Evolutionary conservation across 2,329 filamentous ascomycete genomes (phyloP).

Genomic region (Colletotrichum magnum): DNA sequence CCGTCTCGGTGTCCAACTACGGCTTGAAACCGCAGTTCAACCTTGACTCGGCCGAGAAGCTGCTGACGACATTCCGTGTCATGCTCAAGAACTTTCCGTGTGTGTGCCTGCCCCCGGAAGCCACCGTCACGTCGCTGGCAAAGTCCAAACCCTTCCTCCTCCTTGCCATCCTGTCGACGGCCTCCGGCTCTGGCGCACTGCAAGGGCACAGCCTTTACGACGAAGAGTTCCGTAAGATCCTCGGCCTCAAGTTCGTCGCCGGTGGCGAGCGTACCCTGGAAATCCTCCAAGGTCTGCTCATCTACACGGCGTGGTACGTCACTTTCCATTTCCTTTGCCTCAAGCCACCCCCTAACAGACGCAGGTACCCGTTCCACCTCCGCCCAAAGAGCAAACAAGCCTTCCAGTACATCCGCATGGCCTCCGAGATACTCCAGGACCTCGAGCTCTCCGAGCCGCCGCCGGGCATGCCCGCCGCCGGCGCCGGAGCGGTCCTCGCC

Average conservation of each 20-base stretch:
- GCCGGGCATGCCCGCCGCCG: constrained; percentile 40
- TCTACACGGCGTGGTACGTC: constrained; percentile 70
- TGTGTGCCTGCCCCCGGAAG: constrained; percentile 56
- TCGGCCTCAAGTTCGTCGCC: constrained; percentile 70
- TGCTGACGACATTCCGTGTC: constrained; percentile 59
- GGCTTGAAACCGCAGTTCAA: constrained; percentile 68
- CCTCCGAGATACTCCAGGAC: constrained; percentile 63
- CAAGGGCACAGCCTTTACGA: constrained; percentile 69
- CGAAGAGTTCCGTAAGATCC: constrained; percentile 69
- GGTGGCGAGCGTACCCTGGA: constrained; percentile 71
- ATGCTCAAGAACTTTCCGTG: constrained; percentile 62
- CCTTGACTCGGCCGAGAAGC: constrained; percentile 64
- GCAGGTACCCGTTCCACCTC: constrained; percentile 69
- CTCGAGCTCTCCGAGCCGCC: constrained; percentile 62
- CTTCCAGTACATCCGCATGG: constrained; percentile 67
- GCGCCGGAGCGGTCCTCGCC: constrained; percentile 34
- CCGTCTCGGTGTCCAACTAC: constrained; percentile 54
- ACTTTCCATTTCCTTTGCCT: not conserved
- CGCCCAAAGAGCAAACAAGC: constrained; percentile 65
- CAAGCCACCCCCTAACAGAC: constrained; percentile 14
- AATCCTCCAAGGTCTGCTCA: constrained; percentile 68
- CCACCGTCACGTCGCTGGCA: constrained; percentile 60
- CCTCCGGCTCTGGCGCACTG: constrained; percentile 62
- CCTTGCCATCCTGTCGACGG: constrained; percentile 66
- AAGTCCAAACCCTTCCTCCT: constrained; percentile 66